Conservation (phyloP, 2,329 filamentous ascomycete species). For the Trichoderma asperellum region DNA sequence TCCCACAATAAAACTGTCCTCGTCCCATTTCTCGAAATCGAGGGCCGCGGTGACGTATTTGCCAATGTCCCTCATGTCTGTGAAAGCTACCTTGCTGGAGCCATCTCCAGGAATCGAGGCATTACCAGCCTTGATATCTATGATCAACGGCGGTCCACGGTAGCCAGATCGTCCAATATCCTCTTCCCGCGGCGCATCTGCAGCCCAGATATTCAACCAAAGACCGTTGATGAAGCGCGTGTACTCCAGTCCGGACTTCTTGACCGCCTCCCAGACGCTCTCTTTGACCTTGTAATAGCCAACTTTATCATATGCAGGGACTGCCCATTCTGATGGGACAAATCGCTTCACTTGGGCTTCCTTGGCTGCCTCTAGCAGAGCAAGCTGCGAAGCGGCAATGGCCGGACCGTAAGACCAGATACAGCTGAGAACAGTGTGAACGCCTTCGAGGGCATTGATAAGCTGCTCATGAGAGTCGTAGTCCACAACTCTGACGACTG, state of each 20-base stretch:
- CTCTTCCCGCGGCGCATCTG: not conserved
- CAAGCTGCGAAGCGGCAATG: conserved; percentile 1
- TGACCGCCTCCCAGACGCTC: conserved; percentile 17
- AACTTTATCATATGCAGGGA: conserved; percentile 13
- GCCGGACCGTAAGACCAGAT: conserved; percentile 13
- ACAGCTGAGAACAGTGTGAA: conserved; percentile 25
- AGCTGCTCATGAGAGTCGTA: conserved; percentile 12
- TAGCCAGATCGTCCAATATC: conserved; percentile 2
- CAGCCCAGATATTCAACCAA: conserved; percentile 26
- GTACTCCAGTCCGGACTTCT: conserved; percentile 23
- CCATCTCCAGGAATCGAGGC: conserved; percentile 13
- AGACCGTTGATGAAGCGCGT: conserved; percentile 25
- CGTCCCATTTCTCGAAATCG: conserved; percentile 18
- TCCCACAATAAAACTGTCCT: conserved; percentile 15
- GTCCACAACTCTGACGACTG: conserved; percentile 11
- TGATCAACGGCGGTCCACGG: not conserved
- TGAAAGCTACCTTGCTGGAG: not conserved
- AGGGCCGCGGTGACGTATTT: conserved; percentile 21
- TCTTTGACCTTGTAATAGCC: conserved; percentile 14
- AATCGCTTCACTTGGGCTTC: conserved; percentile 17
- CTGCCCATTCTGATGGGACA: conserved; percentile 9
- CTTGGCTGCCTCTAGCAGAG: conserved; percentile 23
- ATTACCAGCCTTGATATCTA: conserved; percentile 3
- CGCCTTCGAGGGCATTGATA: conserved; percentile 14
- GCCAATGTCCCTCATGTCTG: conserved; percentile 17